These are phyloP conservation scores for Candida michaelii DNA, from an alignment of 805 yeast species.

Conservation along the genomic window DNA sequence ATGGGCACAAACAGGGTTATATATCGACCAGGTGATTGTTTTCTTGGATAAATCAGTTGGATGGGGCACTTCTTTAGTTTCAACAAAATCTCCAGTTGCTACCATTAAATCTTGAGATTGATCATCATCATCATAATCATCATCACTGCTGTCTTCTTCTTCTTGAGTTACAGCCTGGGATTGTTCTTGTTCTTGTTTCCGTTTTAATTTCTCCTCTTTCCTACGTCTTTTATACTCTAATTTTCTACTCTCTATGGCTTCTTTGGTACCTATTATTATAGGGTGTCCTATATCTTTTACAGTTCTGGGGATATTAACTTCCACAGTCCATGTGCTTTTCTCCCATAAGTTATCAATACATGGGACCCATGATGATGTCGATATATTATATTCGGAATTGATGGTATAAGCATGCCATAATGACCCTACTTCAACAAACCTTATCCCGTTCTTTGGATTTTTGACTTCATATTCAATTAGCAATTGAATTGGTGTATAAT, in stretches of 20 bases:
- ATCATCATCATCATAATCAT: slow-evolving; percentile 46
- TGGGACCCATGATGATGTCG: slow-evolving; percentile 97
- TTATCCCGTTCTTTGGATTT: slow-evolving; percentile 72
- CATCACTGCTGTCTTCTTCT: slow-evolving; percentile 25
- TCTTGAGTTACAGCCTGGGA: slow-evolving; percentile 19
- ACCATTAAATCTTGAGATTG: slow-evolving; percentile 55
- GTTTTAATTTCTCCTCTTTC: slow-evolving; percentile 8
- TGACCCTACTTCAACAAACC: slow-evolving; percentile 59
- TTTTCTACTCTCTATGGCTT: slow-evolving; percentile 17
- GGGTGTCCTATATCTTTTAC: slow-evolving; percentile 65
- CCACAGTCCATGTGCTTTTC: slow-evolving; percentile 88
- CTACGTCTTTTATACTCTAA: slow-evolving; percentile 13
- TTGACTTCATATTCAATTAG: slow-evolving; percentile 63
- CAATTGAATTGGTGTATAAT: slow-evolving; percentile 71
- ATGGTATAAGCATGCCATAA: slow-evolving; percentile 85
- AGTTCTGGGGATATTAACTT: slow-evolving; percentile 79
- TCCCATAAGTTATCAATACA: slow-evolving; percentile 89
- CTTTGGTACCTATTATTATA: slow-evolving; percentile 39
- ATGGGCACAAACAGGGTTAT: slow-evolving; percentile 87
- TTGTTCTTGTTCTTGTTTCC: slow-evolving; percentile 6
- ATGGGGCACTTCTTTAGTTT: slow-evolving; percentile 70
- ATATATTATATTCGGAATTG: slow-evolving; percentile 71
- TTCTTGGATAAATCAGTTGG: slow-evolving; percentile 74
- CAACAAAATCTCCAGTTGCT: slow-evolving; percentile 68
- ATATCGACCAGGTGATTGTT: slow-evolving; percentile 66